Conservation (phyloP, 2,329 filamentous ascomycete species). For the Aspergillus japonicus region DNA sequence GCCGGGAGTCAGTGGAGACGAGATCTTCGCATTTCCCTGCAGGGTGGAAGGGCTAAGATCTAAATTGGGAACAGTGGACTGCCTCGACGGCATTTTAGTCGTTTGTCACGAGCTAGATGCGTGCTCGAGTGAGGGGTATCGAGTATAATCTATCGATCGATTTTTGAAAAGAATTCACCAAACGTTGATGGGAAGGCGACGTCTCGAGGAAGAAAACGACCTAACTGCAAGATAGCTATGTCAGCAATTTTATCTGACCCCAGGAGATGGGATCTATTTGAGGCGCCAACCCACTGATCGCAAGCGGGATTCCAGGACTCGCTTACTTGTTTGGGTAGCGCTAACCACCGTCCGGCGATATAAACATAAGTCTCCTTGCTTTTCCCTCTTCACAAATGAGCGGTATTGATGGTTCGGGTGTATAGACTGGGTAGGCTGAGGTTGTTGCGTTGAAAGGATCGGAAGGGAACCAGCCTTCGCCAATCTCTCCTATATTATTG, state of each 20-base stretch:
- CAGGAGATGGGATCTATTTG: neutral
- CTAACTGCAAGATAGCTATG: neutral
- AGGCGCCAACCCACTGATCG: neutral
- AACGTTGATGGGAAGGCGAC: neutral
- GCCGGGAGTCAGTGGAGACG: slow-evolving; percentile 36
- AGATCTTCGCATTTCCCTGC: slow-evolving; percentile 29
- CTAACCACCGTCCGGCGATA: neutral
- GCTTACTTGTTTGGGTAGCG: neutral
- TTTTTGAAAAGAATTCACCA: neutral
- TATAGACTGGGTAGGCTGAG: neutral
- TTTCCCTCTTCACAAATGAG: neutral
- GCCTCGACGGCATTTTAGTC: slow-evolving; percentile 38
- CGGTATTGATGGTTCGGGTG: neutral
- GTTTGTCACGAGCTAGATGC: slow-evolving; percentile 14
- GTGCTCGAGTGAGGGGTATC: neutral
- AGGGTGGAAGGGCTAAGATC: slow-evolving; percentile 37
- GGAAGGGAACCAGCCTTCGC: slow-evolving; percentile 25
- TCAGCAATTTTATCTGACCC: neutral
- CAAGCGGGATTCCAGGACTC: neutral
- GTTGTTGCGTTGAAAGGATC: slow-evolving; percentile 13
- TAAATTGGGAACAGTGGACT: slow-evolving; percentile 38
- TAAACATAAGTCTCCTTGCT: neutral
- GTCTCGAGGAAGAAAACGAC: neutral
- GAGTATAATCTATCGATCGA: neutral
- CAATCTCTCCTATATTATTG: slow-evolving; percentile 17